Base-by-base conservation (phyloP, 2,329 filamentous ascomycete genomes). In the Xylariaceae sp. region DNA sequence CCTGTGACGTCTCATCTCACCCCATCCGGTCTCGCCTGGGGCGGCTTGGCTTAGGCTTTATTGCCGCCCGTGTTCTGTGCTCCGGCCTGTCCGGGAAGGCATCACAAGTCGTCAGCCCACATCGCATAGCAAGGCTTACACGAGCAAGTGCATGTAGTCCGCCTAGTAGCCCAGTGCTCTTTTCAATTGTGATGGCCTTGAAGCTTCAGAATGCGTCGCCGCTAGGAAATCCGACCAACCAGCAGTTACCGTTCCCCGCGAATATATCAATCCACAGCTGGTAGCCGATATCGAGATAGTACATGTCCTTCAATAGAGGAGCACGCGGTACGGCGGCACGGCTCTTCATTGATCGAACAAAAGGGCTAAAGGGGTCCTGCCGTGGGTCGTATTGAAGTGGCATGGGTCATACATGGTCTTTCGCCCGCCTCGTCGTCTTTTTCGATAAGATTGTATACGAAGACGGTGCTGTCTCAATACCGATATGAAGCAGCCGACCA, bases 41-140 rank as follows among this genome's bases (percentile, higher is more conserved):
- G 32, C 21, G 10, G 30, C 46, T 55, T 40, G 55, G 55, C 52
- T 58, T 42, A 39, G 42, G 11, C 23, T 27, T 27, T 32, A 11
- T 36, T 42, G 43, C 20, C 35, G 30, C 16, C 23, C 11, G 33
- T 44, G 26, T 29, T 27, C 26, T 2, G 36, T 37, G 21, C 16
- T 37, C 51, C 52, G 48, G 55, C 24, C 46, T 15, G 21, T 45
- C 44, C 53, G 43, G 21, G 10, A 23, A 37, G 32, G 11, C 6
- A 24, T 13, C 16, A 13, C 21, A n/a, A 26, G 27, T 27, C 15
- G 47, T 58, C 51, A 49, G 55, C 43, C 36, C 18, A 36, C 18
- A n/a, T 9, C n/a, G 16, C 23, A 32, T n/a, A 36, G 23, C 27
- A 41, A 44, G 33, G 33, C 15, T 24, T 37, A 27, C 24, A 46